Percentiles rank a stretch among this genome's conserved stretches.
Conservation (phyloP, 176 grass and related monocot genomes). For the Oryza longistaminata region DNA sequence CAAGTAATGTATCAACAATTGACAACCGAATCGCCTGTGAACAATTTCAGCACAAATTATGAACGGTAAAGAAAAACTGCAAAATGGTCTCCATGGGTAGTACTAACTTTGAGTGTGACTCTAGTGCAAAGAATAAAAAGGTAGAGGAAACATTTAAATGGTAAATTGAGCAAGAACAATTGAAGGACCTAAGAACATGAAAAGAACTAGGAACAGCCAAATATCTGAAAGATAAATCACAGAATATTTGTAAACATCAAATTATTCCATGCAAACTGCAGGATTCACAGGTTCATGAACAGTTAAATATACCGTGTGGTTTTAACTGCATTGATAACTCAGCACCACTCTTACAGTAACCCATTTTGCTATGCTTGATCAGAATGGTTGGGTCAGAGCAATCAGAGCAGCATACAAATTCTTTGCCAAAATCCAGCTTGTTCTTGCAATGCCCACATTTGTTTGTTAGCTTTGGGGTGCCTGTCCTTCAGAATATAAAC, state of each 20-base stretch:
- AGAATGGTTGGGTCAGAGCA: constrained; percentile 71
- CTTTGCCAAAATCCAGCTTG: constrained; percentile 78
- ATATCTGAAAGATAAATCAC: not conserved
- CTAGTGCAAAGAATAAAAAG: constrained; percentile 21
- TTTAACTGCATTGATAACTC: constrained; percentile 66
- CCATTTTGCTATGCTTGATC: constrained; percentile 56
- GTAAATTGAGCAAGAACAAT: not conserved
- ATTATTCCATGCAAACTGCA: no score
- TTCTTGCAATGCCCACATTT: constrained; percentile 69
- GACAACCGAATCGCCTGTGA: not conserved
- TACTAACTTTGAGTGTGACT: not conserved
- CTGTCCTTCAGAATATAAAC: constrained; percentile 51
- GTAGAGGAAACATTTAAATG: not conserved
- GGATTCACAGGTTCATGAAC: not conserved
- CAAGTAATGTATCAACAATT: constrained; percentile 6
- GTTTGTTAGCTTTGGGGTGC: constrained; percentile 58
- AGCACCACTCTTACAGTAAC: constrained; percentile 66
- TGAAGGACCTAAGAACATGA: not conserved
- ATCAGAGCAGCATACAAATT: constrained; percentile 81
- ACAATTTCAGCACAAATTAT: not conserved
- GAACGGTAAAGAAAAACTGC: not conserved
- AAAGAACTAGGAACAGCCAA: not conserved
- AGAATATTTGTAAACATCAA: not conserved
- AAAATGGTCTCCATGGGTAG: not conserved
- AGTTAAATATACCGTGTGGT: constrained; percentile 50